Conservation (phyloP, 768 basidiomycete species). For the Infundibulicybe gibba region DNA sequence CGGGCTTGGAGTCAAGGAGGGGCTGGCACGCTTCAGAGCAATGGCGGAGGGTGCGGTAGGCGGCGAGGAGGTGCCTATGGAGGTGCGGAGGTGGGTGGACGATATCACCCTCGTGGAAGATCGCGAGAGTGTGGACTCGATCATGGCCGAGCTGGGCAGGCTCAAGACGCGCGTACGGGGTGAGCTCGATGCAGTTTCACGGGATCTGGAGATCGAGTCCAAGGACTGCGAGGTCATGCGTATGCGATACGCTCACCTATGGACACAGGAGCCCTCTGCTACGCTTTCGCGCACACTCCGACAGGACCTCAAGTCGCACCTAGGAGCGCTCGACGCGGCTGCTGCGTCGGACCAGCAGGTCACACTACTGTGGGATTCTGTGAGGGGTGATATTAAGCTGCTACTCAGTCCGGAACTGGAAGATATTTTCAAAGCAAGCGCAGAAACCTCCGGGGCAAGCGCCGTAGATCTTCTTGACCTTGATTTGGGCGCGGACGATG, state of each 20-base stretch:
- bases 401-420: conserved; percentile 61
- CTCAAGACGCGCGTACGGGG: conserved; percentile 54
- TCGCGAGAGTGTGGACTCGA: conserved; percentile 59
- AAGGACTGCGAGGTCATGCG: conserved; percentile 86
- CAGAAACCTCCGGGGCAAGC: conserved; percentile 35
- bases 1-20: conserved; percentile 73
- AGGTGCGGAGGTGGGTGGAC: conserved; percentile 70
- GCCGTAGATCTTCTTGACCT: conserved; percentile 54
- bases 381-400: conserved; percentile 59
- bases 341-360: conserved; percentile 78
- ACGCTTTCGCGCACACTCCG: conserved; percentile 66
- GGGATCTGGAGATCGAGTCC: conserved; percentile 78
- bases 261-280: conserved; percentile 84
- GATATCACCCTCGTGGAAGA: conserved; percentile 72
- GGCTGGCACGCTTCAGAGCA: conserved; percentile 62
- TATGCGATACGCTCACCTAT: conserved; percentile 82
- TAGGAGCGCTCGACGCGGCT: conserved; percentile 71
- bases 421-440: conserved; percentile 45
- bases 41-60: conserved; percentile 65
- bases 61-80: conserved; percentile 63
- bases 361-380: conserved; percentile 63
- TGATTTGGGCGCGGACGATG: conserved; percentile 62
- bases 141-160: conserved; percentile 54
- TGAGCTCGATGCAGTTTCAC: conserved; percentile 59
- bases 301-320: conserved; percentile 76